Base-by-base conservation (phyloP, 495 filamentous ascomycete species). In the Penicillium parvum region DNA sequence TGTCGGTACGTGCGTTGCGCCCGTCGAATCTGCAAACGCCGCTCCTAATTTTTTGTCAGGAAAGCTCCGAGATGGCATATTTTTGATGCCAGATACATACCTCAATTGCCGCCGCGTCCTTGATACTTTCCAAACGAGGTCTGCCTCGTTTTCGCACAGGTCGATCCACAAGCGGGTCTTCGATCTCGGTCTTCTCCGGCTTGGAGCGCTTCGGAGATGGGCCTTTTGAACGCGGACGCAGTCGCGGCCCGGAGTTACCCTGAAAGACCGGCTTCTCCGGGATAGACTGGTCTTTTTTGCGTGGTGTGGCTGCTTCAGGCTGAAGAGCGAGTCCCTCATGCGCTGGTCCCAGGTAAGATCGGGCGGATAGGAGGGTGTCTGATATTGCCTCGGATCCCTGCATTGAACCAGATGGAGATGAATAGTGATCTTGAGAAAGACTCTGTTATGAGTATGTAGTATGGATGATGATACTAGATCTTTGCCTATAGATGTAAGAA, bases 1-100 rank as follows among this genome's bases (percentile, higher is more conserved):
- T 84, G 76, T 11, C 89, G 78, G 54, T 95, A 95, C 0, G 89
- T 88, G 32, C 88, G 74, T 50, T 95, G 89, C 4, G 89, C 89
- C 37, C 89, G 76, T 26, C 89, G 80, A 43, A 95, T 89, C 63
- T 95, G 89, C 5, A 86, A 88, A 34, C 89, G 78, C 26, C 89
- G 83, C 46, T 60, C 60, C 64, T 67, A 39, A 10, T 15, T 36
- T 16, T 34, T 10, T 11, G 20, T 48, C 34, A 52, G 17, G 20
- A 25, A 18, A 37, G 11, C 27, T 32, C 10, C 32, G 22, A 11
- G 17, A 32, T 16, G 7, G 11, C 2, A 15, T 30, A n/a, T n/a
- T n/a, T n/a, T n/a, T 14, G 17, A 2, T 15, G 27, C 5, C 25
- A 4, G 14, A 16, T 42, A 17, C 29, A 22, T 52, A 61, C 58